Percentiles rank a stretch among this genome's conserved stretches.
Evolutionary conservation across 805 yeast species (phyloP).

Genomic region (Saccharomycopsis sp.): DNA sequence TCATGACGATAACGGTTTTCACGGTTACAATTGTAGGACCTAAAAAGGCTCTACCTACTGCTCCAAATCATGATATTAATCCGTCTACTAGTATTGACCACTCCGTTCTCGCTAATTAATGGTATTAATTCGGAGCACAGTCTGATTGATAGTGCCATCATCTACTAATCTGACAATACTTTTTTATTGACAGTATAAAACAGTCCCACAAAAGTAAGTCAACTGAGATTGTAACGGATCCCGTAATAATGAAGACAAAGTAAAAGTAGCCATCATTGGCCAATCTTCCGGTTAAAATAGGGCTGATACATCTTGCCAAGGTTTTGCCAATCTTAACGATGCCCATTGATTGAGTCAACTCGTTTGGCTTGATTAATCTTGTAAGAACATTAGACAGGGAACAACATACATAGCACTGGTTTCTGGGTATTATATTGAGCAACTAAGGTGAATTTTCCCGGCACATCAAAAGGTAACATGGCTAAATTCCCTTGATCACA

Average conservation of each 20-base stretch:
- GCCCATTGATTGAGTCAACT: slow-evolving; percentile 75
- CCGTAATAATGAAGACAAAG: slow-evolving; percentile 48
- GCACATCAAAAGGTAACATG: too few relatives aligned
- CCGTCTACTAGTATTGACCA: too few relatives aligned
- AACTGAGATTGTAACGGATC: slow-evolving; percentile 38
- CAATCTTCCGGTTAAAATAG: slow-evolving; percentile 67
- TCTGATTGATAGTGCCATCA: too few relatives aligned
- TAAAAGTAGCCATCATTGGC: slow-evolving; percentile 46
- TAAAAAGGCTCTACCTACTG: too few relatives aligned
- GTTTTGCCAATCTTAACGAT: slow-evolving; percentile 83
- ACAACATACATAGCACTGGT: slow-evolving; percentile 85
- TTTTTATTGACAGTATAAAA: slow-evolving; percentile 30
- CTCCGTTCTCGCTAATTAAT: too few relatives aligned
- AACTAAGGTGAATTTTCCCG: too few relatives aligned
- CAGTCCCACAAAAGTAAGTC: slow-evolving; percentile 30
- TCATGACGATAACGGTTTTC: too few relatives aligned
- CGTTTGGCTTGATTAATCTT: slow-evolving; percentile 52
- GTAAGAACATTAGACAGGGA: slow-evolving; percentile 81
- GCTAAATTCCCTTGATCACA: too few relatives aligned
- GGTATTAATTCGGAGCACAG: too few relatives aligned
- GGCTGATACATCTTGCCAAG: slow-evolving; percentile 77
- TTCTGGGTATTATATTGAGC: slow-evolving; percentile 49
- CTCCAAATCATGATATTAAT: too few relatives aligned
- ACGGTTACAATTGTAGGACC: too few relatives aligned
- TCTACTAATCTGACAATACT: background rate